Evolutionary conservation across 805 yeast genomes (phyloP).

Genomic region (Teunomyces funiuensis): DNA sequence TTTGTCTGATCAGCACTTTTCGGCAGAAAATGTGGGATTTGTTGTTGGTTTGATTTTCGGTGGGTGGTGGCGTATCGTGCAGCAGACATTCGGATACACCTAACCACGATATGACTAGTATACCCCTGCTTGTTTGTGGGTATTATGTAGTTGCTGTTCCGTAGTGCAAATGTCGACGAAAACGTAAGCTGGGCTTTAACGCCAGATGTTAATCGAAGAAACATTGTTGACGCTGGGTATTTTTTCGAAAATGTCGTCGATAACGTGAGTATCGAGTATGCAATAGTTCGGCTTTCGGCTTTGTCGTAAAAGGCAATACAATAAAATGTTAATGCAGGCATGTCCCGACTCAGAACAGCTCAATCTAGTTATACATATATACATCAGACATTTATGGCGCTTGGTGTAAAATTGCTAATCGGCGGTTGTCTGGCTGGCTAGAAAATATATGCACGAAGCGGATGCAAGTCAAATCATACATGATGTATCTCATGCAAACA

Average conservation of each 20-base stretch:
- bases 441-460: too few species aligned
- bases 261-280: background rate
- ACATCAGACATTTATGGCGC: too few species aligned
- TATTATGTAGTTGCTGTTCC: background rate
- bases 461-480: too few species aligned
- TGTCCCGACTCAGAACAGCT: too few species aligned
- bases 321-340: background rate
- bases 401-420: too few species aligned
- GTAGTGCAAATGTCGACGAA: background rate
- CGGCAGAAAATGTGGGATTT: slow-evolving; percentile 4
- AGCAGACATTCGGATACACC: background rate
- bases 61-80: background rate
- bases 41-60: background rate
- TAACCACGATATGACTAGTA: background rate
- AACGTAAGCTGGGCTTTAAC: background rate
- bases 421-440: too few species aligned
- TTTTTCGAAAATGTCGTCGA: slow-evolving; percentile 5
- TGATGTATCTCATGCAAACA: slow-evolving; percentile 14
- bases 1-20: too few species aligned
- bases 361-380: too few species aligned
- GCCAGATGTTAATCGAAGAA: slow-evolving; percentile 3
- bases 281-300: slow-evolving; percentile 1
- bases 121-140: background rate
- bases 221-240: slow-evolving; percentile 1
- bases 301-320: background rate